Percentiles rank a stretch among this genome's conserved stretches.
Conservation (phyloP, 2,329 filamentous ascomycete species). For the Sordariomycetes sp. region DNA sequence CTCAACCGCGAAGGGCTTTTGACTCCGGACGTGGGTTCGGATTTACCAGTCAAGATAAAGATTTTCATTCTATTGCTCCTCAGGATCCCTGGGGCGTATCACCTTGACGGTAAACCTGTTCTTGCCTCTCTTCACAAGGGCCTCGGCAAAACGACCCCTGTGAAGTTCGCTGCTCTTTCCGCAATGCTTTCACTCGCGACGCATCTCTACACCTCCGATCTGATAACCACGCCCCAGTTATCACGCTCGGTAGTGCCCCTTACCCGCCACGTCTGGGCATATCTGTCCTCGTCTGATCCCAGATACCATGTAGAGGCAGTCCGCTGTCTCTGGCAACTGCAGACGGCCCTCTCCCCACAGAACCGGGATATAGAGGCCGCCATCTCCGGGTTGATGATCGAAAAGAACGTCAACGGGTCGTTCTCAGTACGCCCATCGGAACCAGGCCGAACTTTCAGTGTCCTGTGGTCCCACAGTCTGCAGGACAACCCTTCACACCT, state of each 20-base stretch:
- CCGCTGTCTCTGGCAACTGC: conserved; percentile 75
- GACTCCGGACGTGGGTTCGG: conserved; percentile 26
- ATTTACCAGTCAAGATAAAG: conserved; percentile 46
- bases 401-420: conserved; percentile 33
- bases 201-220: conserved; percentile 41
- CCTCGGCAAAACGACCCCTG: conserved; percentile 22
- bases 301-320: conserved; percentile 95
- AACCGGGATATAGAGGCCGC: conserved; percentile 73
- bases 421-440: conserved; percentile 43
- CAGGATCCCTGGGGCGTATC: conserved; percentile 34
- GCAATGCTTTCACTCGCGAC: conserved; percentile 48
- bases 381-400: conserved; percentile 58
- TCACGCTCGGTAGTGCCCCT: conserved; percentile 57
- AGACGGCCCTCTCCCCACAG: conserved; percentile 55
- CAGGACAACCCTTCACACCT: conserved; percentile 40
- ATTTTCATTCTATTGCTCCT: conserved; percentile 47
- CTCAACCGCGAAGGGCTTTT: conserved; percentile 37
- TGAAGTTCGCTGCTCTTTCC: conserved; percentile 45
- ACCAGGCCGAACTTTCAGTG: conserved; percentile 57
- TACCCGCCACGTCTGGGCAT: conserved; percentile 65
- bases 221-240: conserved; percentile 40
- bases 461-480: conserved; percentile 73
- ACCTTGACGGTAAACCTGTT: conserved; percentile 32
- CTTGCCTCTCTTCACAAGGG: conserved; percentile 39
- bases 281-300: conserved; percentile 69